A percentile compares a stretch with the other conserved stretches of the same genome.
These are phyloP conservation scores for Fomitiporia mediterranea DNA, from an alignment of 1,284 basidiomycete species.

Conservation along the genomic window DNA sequence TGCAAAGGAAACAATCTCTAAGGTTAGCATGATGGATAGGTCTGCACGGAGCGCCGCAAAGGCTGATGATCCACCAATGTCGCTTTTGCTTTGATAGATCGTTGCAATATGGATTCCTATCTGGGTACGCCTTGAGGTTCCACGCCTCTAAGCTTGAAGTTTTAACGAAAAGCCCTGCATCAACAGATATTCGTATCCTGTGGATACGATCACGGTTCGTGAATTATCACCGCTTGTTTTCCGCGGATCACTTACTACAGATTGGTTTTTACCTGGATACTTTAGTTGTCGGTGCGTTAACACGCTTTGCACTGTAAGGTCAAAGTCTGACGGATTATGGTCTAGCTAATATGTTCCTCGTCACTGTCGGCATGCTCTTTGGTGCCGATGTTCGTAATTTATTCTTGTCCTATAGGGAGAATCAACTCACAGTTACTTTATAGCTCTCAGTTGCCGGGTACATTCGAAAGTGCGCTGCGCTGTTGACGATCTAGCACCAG, in stretches of 20 bases:
- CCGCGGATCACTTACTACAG: background rate
- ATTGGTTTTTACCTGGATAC: background rate
- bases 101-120: slow-evolving; percentile 73
- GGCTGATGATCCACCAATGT: background rate
- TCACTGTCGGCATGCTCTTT: slow-evolving; percentile 70
- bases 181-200: slow-evolving; percentile 64
- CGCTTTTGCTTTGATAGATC: slow-evolving; percentile 35
- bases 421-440: slow-evolving; percentile 15
- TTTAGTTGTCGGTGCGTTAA: slow-evolving; percentile 24
- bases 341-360: slow-evolving; percentile 68
- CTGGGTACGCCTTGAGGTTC: slow-evolving; percentile 54
- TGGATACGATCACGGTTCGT: slow-evolving; percentile 66
- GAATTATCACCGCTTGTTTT: background rate
- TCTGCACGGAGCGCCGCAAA: background rate
- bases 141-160: too few species aligned
- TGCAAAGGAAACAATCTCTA: slow-evolving; percentile 67
- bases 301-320: background rate
- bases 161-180: too few species aligned
- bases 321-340: background rate
- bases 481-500: background rate
- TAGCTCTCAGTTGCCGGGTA: slow-evolving; percentile 56
- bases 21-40: slow-evolving; percentile 35
- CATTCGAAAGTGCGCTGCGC: slow-evolving; percentile 55
- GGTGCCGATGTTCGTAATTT: slow-evolving; percentile 49
- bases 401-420: background rate